These are phyloP conservation scores for Mentha longifolia DNA, from an alignment of 257 asterid genomes.

Conservation along the genomic window DNA sequence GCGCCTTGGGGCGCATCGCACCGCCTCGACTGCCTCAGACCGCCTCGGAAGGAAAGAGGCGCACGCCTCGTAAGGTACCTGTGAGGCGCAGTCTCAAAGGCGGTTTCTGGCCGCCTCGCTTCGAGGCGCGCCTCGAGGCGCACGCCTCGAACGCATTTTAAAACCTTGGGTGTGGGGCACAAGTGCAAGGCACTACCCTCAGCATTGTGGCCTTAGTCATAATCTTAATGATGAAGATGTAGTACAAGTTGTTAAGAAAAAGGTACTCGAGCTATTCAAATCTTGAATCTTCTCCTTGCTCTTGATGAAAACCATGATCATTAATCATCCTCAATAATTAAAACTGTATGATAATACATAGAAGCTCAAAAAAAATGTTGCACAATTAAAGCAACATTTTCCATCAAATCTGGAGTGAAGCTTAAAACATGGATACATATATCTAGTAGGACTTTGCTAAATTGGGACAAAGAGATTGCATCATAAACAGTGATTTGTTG, in stretches of 20 bases:
- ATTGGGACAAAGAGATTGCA: neutral
- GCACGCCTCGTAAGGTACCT: too few species aligned
- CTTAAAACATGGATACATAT: conserved; percentile 17
- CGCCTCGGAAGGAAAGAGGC: too few species aligned
- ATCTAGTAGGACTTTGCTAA: neutral
- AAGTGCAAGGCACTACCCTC: conserved; percentile 97
- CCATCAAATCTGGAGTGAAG: conserved; percentile 9
- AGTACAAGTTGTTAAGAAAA: conserved; percentile 96
- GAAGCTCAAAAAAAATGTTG: too few species aligned
- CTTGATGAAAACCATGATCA: too few species aligned
- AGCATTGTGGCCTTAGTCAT: conserved; percentile 93
- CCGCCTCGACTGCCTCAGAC: too few species aligned
- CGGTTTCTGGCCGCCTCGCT: too few species aligned
- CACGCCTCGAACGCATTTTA: too few species aligned
- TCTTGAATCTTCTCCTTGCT: neutral
- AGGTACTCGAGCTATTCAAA: conserved; percentile 53
- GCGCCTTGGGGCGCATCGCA: too few species aligned
- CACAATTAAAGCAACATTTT: neutral
- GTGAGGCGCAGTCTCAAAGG: too few species aligned
- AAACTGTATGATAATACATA: neutral
- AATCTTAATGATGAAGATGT: conserved; percentile 90
- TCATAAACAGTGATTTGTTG: neutral
- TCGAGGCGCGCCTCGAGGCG: too few species aligned
- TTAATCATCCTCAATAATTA: neutral
- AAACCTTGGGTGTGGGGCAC: too few species aligned